Evolutionary conservation across 2,329 filamentous ascomycete genomes (phyloP).

Genomic region (Colletotrichum sp.): DNA sequence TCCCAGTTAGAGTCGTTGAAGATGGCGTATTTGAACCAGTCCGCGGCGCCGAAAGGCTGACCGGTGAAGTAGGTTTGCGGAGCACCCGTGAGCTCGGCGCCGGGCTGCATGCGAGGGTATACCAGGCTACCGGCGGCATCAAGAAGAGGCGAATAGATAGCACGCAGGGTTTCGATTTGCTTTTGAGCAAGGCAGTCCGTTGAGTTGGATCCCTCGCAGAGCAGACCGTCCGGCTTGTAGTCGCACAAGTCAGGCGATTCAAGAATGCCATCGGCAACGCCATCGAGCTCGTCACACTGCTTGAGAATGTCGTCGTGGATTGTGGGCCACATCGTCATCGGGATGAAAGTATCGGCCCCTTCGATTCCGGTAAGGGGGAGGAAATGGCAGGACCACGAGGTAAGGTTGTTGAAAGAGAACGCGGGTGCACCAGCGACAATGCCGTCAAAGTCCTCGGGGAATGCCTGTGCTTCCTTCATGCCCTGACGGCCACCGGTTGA

Average conservation of each 20-base stretch:
- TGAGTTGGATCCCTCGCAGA: constrained; percentile 32
- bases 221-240: constrained; percentile 44
- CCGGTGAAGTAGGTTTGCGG: constrained; percentile 45
- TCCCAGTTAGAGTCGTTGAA: constrained; percentile 42
- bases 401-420: constrained; percentile 44
- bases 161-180: constrained; percentile 40
- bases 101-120: constrained; percentile 50
- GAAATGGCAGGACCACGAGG: constrained; percentile 14
- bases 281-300: constrained; percentile 28
- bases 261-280: constrained; percentile 27
- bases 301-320: constrained; percentile 28
- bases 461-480: constrained; percentile 48
- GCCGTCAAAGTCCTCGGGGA: constrained; percentile 55
- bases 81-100: constrained; percentile 43
- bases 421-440: constrained; percentile 43
- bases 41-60: constrained; percentile 29
- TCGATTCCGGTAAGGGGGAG: constrained; percentile 47
- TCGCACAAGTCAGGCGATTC: constrained; percentile 23
- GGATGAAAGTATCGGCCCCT: constrained; percentile 32
- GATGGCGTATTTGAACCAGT: constrained; percentile 44
- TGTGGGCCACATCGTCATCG: constrained; percentile 31
- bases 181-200: neutral
- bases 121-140: constrained; percentile 37
- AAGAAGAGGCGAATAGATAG: constrained; percentile 35
- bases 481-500: constrained; percentile 58